Conservation (phyloP, 2,329 filamentous ascomycete species). For the Fusarium foetens region DNA sequence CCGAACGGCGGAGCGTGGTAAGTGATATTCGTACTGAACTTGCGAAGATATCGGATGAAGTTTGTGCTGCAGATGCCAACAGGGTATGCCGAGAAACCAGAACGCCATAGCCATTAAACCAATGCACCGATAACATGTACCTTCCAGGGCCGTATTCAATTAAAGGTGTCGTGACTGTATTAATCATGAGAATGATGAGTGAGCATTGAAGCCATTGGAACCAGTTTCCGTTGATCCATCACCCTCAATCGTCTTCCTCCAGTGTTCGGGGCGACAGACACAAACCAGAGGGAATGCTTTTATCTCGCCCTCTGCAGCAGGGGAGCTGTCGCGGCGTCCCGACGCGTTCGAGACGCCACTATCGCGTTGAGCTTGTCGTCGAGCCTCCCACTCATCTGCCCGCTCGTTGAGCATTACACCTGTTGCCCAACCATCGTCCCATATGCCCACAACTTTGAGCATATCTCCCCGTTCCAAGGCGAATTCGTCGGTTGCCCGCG, state of each 20-base stretch:
- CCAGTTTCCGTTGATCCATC: conserved; percentile 76
- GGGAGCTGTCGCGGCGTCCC: conserved; percentile 68
- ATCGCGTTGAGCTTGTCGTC: conserved; percentile 82
- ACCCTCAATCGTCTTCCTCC: conserved; percentile 95
- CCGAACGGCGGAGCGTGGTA: neutral
- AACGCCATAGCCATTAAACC: conserved; percentile 51
- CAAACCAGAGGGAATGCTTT: conserved; percentile 98
- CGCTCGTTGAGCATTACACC: conserved; percentile 84
- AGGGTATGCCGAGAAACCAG: conserved; percentile 37
- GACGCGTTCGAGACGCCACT: conserved; percentile 91
- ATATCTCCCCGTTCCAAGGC: conserved; percentile 94
- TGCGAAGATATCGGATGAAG: conserved; percentile 21
- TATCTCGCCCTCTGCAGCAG: conserved; percentile 78
- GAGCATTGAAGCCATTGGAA: conserved; percentile 53
- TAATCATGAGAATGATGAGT: conserved; percentile 44
- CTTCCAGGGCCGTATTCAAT: conserved; percentile 44
- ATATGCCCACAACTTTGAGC: conserved; percentile 97
- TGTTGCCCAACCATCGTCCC: conserved; percentile 99
- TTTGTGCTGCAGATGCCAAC: conserved; percentile 30
- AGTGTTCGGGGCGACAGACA: conserved; percentile 93
- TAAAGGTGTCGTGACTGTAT: conserved; percentile 39
- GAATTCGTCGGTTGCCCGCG: conserved; percentile 92
- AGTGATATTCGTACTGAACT: conserved; percentile 11
- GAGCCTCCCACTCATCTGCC: conserved; percentile 88
- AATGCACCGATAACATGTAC: conserved; percentile 45